Conservation (phyloP, 306 rosid species). For the Ceratonia siliqua region DNA sequence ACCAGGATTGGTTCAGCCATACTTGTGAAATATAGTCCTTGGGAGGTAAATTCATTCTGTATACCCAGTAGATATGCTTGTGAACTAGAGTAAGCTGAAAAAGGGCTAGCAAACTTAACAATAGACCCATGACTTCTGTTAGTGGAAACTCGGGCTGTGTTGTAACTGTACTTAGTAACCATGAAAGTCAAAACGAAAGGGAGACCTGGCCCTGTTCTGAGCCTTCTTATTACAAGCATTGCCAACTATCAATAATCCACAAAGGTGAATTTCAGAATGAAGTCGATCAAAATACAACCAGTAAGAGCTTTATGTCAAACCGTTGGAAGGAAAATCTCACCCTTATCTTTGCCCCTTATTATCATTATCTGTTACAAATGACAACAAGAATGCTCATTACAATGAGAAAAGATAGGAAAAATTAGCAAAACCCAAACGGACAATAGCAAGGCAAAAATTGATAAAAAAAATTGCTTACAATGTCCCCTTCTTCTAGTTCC, state of each 20-base stretch:
- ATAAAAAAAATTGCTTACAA: conserved; percentile 50
- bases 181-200: conserved; percentile 29
- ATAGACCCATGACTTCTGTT: conserved; percentile 24
- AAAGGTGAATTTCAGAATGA: conserved; percentile 15
- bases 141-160: conserved; percentile 17
- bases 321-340: no score
- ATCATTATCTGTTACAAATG: conserved; percentile 66
- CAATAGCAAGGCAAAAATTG: not conserved
- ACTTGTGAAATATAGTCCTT: conserved; percentile 42
- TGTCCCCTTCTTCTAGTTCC: conserved; percentile 90
- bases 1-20: conserved; percentile 58
- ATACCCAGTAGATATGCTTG: conserved; percentile 27
- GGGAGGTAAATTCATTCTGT: conserved; percentile 27
- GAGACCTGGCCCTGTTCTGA: conserved; percentile 33
- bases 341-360: conserved; percentile 82
- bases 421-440: not conserved
- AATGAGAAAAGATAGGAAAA: not conserved
- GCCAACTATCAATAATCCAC: conserved; percentile 15
- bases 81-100: conserved; percentile 30
- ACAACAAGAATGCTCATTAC: not conserved
- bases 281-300: no score
- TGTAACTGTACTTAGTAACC: conserved; percentile 33
- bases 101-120: conserved; percentile 38
- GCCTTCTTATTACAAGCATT: conserved; percentile 42
- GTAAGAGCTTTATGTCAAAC: no score